These are phyloP conservation scores for Candida incommunis DNA, from an alignment of 805 yeast genomes.

Conservation along the genomic window DNA sequence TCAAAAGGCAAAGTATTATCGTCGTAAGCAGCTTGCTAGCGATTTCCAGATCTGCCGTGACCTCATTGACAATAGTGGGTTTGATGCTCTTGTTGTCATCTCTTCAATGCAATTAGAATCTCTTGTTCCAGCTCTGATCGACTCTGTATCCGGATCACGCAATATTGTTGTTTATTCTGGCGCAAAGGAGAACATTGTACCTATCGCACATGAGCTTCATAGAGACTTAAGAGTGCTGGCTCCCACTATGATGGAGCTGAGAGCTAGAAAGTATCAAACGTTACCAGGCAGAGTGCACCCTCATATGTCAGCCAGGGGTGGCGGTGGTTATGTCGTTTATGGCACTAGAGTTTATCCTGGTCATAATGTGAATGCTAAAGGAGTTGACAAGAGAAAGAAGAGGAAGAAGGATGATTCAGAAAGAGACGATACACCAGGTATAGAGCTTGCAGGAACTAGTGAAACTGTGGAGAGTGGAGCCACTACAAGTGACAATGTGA, in stretches of 20 bases:
- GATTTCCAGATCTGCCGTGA: slow-evolving; percentile 24
- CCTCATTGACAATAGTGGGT: slow-evolving; percentile 35
- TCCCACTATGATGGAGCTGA: slow-evolving; percentile 68
- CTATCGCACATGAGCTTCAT: slow-evolving; percentile 53
- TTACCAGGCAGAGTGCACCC: slow-evolving; percentile 93
- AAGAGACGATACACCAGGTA: too few species aligned
- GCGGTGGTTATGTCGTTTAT: slow-evolving; percentile 76
- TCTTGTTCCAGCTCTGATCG: slow-evolving; percentile 46
- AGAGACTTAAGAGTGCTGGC: slow-evolving; percentile 61
- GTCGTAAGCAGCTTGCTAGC: slow-evolving; percentile 43
- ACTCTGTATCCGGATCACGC: slow-evolving; percentile 67
- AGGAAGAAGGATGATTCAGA: slow-evolving; percentile 11
- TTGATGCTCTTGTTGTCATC: slow-evolving; percentile 65
- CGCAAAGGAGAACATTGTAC: slow-evolving; percentile 65
- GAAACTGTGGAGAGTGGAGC: too few species aligned
- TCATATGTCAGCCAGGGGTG: slow-evolving; percentile 81
- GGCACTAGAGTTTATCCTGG: slow-evolving; percentile 69
- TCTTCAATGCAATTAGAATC: slow-evolving; percentile 59
- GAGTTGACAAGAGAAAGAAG: slow-evolving; percentile 37
- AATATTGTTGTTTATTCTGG: slow-evolving; percentile 75
- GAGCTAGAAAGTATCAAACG: slow-evolving; percentile 81
- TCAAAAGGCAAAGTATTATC: slow-evolving; percentile 51
- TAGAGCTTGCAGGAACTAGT: too few species aligned
- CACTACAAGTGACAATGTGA: too few species aligned
- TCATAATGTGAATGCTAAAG: slow-evolving; percentile 55